These are phyloP conservation scores for Agaricus sinodeliciosus DNA, from an alignment of 768 basidiomycete genomes.

Conservation along the genomic window DNA sequence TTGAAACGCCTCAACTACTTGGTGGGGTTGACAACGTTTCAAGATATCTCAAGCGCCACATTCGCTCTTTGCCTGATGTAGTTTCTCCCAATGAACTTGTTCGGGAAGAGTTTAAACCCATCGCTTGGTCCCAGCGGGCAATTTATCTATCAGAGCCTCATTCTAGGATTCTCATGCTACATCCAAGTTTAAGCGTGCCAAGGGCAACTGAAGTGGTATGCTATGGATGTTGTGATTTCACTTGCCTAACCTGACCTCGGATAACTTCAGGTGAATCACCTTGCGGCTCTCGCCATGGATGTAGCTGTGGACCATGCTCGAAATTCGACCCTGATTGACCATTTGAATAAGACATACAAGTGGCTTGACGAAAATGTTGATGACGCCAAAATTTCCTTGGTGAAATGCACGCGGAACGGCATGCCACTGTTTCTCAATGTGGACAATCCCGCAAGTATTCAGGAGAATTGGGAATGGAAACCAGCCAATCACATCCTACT, in stretches of 20 bases:
- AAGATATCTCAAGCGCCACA: slow-evolving; percentile 16
- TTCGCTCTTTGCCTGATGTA: slow-evolving; percentile 22
- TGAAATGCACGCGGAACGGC: slow-evolving; percentile 15
- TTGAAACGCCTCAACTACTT: slow-evolving; percentile 14
- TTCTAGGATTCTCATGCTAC: slow-evolving; percentile 24
- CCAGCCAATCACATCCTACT: slow-evolving; percentile 32
- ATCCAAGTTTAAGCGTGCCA: slow-evolving; percentile 34
- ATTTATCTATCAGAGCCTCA: slow-evolving; percentile 22
- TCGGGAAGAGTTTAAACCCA: slow-evolving; percentile 26
- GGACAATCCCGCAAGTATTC: slow-evolving; percentile 22
- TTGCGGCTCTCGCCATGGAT: slow-evolving; percentile 24
- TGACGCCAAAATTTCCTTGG: slow-evolving; percentile 13
- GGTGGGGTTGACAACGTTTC: slow-evolving; percentile 4
- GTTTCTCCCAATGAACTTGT: slow-evolving; percentile 34
- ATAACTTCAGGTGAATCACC: slow-evolving; percentile 31
- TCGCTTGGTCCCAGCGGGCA: slow-evolving; percentile 48
- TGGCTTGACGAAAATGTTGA: slow-evolving; percentile 30
- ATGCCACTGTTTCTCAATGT: slow-evolving; percentile 39
- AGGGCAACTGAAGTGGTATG: slow-evolving; percentile 36
- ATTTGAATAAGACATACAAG: slow-evolving; percentile 35
- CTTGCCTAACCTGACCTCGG: not conserved
- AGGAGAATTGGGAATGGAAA: slow-evolving; percentile 33
- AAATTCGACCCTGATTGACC: slow-evolving; percentile 24
- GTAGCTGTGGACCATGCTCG: slow-evolving; percentile 20
- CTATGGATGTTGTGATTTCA: slow-evolving; percentile 6